Percentiles rank a stretch among this genome's conserved stretches.
phyloP scores from a whole-genome alignment of 1,139 yeast genomes.

The Suhomyces bolitotheri region DNA sequence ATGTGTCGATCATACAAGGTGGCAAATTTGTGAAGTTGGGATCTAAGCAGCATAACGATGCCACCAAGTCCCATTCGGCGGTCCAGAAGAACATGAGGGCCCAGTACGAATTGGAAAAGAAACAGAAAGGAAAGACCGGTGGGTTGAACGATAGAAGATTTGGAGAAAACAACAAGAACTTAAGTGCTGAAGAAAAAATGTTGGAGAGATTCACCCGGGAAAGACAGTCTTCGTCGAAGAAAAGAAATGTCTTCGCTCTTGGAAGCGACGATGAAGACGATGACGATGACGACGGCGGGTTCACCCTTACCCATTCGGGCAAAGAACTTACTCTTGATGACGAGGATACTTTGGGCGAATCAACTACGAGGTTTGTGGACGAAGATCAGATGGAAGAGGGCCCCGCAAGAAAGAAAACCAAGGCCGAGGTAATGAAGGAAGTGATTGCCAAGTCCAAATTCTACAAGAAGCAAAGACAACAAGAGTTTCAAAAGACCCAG shows the following conservation, averaged over 20 bases:
- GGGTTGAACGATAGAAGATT: constrained; percentile 84
- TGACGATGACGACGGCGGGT: constrained; percentile 46
- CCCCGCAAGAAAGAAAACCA: constrained; percentile 69
- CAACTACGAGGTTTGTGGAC: constrained; percentile 30
- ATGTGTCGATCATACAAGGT: constrained; percentile 55
- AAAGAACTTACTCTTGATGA: constrained; percentile 55
- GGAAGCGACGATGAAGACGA: constrained; percentile 68
- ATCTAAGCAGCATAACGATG: constrained; percentile 45
- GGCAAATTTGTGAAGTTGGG: constrained; percentile 60
- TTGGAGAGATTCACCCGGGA: constrained; percentile 91
- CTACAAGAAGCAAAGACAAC: constrained; percentile 86
- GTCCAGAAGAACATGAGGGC: constrained; percentile 73
- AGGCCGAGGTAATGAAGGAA: constrained; percentile 96
- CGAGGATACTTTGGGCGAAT: constrained; percentile 20
- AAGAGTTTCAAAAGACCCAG: constrained; percentile 67
- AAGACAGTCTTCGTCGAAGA: constrained; percentile 58
- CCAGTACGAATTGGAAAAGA: constrained; percentile 66
- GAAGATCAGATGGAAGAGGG: constrained; percentile 35
- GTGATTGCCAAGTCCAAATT: constrained; percentile 92
- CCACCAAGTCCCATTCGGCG: constrained; percentile 58
- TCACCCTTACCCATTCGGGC: constrained; percentile 76
- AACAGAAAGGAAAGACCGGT: constrained; percentile 69
- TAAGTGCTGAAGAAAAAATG: constrained; percentile 91
- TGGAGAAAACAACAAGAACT: constrained; percentile 75
- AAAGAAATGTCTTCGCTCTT: constrained; percentile 62